Percentiles rank a stretch among this genome's conserved stretches.
Evolutionary conservation across 306 rosid species (phyloP).

Genomic region (Dryas alaskensis): DNA sequence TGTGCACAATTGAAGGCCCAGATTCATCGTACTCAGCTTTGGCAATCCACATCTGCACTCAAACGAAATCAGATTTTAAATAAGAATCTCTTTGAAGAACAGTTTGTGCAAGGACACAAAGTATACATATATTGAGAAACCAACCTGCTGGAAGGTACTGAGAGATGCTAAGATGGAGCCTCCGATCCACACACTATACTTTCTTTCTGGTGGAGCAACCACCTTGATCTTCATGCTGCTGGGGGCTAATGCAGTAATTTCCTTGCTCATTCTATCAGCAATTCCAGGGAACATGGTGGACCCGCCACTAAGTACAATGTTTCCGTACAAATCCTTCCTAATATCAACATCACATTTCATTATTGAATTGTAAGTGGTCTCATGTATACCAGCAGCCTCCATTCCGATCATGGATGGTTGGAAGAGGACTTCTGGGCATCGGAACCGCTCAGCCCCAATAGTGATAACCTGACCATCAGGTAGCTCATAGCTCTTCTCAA

Average conservation of each 20-base stretch:
- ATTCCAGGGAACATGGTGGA: slow-evolving; percentile 42
- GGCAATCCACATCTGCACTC: slow-evolving; percentile 40
- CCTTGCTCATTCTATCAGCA: slow-evolving; percentile 44
- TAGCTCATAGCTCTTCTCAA: slow-evolving; percentile 72
- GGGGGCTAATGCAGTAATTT: slow-evolving; percentile 36
- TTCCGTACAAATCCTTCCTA: slow-evolving; percentile 39
- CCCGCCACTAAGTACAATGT: slow-evolving; percentile 43
- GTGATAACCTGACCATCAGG: slow-evolving; percentile 48
- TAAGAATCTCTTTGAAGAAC: neutral
- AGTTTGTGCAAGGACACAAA: neutral
- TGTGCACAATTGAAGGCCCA: slow-evolving; percentile 42
- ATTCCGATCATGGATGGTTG: slow-evolving; percentile 44
- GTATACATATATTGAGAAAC: neutral
- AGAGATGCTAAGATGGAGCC: slow-evolving; percentile 41
- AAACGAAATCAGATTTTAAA: slow-evolving; percentile 6
- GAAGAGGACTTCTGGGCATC: slow-evolving; percentile 43
- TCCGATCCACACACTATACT: slow-evolving; percentile 43
- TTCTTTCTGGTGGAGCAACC: slow-evolving; percentile 40
- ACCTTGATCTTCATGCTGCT: slow-evolving; percentile 46
- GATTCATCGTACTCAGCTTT: slow-evolving; percentile 41
- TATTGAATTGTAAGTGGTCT: slow-evolving; percentile 37
- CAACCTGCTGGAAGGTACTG: slow-evolving; percentile 41
- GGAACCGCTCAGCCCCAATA: slow-evolving; percentile 36
- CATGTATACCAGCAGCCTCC: slow-evolving; percentile 43
- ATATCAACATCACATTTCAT: slow-evolving; percentile 44